Conservation (phyloP, 768 basidiomycete genomes). For the Dacryopinax spathularia region DNA sequence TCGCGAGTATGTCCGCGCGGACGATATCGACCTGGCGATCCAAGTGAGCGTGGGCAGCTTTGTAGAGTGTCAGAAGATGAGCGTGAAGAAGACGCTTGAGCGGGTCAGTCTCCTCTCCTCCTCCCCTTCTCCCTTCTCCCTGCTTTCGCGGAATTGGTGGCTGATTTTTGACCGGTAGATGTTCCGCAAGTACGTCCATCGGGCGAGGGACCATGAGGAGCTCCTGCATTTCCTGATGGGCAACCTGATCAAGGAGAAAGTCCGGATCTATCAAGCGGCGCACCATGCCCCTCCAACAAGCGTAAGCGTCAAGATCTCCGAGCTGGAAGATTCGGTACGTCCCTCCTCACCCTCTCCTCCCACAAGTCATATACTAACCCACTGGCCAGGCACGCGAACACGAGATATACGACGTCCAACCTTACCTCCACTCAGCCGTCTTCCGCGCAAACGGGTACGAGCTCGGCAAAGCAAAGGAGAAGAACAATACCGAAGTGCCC, state of each 20-base stretch:
- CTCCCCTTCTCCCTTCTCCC: background rate
- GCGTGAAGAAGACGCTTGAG: slow-evolving; percentile 94
- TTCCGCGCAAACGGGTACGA: slow-evolving; percentile 85
- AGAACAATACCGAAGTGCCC: background rate
- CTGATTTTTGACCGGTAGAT: slow-evolving; percentile 35
- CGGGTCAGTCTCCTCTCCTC: slow-evolving; percentile 41
- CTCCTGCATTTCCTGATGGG: slow-evolving; percentile 88
- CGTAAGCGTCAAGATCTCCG: slow-evolving; percentile 59
- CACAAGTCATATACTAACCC: background rate
- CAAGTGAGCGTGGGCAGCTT: slow-evolving; percentile 91
- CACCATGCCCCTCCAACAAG: slow-evolving; percentile 62
- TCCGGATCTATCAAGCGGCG: slow-evolving; percentile 66
- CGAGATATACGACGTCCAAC: slow-evolving; percentile 79
- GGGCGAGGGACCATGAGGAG: slow-evolving; percentile 92
- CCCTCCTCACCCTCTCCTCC: slow-evolving; percentile 12
- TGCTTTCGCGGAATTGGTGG: background rate
- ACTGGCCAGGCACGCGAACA: slow-evolving; percentile 73
- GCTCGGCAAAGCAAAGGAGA: slow-evolving; percentile 19
- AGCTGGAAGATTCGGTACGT: slow-evolving; percentile 77
- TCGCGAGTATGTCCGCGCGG: slow-evolving; percentile 85
- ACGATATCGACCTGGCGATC: slow-evolving; percentile 95
- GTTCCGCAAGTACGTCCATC: slow-evolving; percentile 94
- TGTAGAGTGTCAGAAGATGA: slow-evolving; percentile 93
- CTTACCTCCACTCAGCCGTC: slow-evolving; percentile 73
- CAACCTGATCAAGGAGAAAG: slow-evolving; percentile 83